These are phyloP conservation scores for Erigeron philadelphicus DNA, from an alignment of 140 eudicot species.

Conservation along the genomic window DNA sequence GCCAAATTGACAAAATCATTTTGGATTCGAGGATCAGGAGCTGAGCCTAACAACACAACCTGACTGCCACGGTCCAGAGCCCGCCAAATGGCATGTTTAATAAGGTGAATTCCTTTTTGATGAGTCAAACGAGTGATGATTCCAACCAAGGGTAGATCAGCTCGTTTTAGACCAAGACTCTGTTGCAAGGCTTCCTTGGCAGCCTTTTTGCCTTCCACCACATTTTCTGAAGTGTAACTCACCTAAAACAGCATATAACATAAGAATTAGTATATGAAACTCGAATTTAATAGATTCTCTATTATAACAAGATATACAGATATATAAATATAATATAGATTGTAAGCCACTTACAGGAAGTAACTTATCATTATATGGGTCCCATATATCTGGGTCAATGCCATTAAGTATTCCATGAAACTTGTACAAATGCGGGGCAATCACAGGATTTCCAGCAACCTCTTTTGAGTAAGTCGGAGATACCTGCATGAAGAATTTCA, in stretches of 20 bases:
- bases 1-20: slow-evolving; percentile 86
- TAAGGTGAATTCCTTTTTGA: slow-evolving; percentile 96
- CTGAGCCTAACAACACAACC: slow-evolving; percentile 95
- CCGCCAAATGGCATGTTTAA: slow-evolving; percentile 95
- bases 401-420: slow-evolving; percentile 96
- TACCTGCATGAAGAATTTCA: slow-evolving; percentile 45
- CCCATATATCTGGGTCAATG: slow-evolving; percentile 99
- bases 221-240: slow-evolving; percentile 82
- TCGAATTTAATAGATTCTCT: no score
- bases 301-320: no score
- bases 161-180: slow-evolving; percentile 59
- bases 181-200: slow-evolving; percentile 94
- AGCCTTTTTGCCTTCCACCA: slow-evolving; percentile 87
- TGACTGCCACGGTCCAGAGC: slow-evolving; percentile 84
- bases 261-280: neutral
- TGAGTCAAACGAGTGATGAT: slow-evolving; percentile 94
- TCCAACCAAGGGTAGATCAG: slow-evolving; percentile 81
- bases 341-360: slow-evolving; percentile 71
- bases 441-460: slow-evolving; percentile 68
- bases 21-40: slow-evolving; percentile 96
- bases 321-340: neutral
- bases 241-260: slow-evolving; percentile 42
- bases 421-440: slow-evolving; percentile 84
- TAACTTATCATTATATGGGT: slow-evolving; percentile 81
- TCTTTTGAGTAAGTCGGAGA: slow-evolving; percentile 88